phyloP scores from a whole-genome alignment of 192 early-diverging fungal species.

The Funneliformis mosseae region DNA sequence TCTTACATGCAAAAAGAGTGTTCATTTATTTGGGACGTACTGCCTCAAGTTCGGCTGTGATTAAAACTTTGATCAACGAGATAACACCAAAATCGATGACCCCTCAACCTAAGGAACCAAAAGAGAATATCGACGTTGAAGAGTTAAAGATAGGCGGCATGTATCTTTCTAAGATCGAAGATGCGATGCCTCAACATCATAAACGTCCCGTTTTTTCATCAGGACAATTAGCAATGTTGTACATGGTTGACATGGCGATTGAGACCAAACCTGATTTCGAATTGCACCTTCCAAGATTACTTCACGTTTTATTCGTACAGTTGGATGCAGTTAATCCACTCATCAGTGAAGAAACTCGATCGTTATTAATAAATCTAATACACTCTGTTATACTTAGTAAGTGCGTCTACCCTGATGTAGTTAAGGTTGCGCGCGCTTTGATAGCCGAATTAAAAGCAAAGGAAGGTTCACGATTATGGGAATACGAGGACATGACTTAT shows the following conservation, averaged over 20 bases:
- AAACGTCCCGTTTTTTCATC: constrained; percentile 71
- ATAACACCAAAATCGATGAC: constrained; percentile 77
- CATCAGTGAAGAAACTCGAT: constrained; percentile 74
- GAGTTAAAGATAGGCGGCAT: constrained; percentile 30
- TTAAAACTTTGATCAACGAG: constrained; percentile 64
- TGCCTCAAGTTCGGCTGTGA: constrained; percentile 54
- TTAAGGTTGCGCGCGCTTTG: constrained; percentile 46
- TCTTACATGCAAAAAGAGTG: constrained; percentile 77
- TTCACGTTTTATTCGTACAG: constrained; percentile 81
- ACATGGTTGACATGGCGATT: constrained; percentile 79
- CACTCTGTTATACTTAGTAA: constrained; percentile 69
- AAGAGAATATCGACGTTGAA: constrained; percentile 38
- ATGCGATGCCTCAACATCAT: constrained; percentile 62
- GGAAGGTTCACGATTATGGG: constrained; percentile 79
- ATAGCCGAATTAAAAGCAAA: constrained; percentile 56
- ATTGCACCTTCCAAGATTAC: constrained; percentile 68
- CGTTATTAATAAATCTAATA: constrained; percentile 76
- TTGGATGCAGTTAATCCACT: constrained; percentile 77
- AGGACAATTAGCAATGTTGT: constrained; percentile 75
- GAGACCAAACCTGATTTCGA: constrained; percentile 69
- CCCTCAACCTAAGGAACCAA: constrained; percentile 49
- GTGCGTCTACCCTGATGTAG: constrained; percentile 56
- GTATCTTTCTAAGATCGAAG: constrained; percentile 72
- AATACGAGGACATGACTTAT: constrained; percentile 76
- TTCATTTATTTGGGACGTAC: constrained; percentile 75